phyloP scores from a whole-genome alignment of 164 flowering plant species.

The Dillenia turbinata region DNA sequence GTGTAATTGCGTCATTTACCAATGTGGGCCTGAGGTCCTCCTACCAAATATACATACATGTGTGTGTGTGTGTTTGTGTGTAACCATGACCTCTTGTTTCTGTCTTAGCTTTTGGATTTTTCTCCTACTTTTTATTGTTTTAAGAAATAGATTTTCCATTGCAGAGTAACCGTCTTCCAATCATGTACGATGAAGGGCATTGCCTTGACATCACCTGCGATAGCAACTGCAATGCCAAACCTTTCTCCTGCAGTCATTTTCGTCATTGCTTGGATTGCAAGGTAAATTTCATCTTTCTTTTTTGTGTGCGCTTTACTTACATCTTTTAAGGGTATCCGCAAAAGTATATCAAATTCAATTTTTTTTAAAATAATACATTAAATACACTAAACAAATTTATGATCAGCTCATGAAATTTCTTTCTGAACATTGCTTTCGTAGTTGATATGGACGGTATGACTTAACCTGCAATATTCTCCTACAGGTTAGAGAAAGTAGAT shows the following conservation, averaged over 20 bases:
- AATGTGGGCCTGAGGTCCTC: no score
- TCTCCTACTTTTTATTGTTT: background rate
- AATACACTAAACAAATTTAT: no score
- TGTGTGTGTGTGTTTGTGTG: no score
- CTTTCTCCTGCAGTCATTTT: slow-evolving; percentile 87
- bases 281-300: slow-evolving; percentile 26
- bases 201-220: slow-evolving; percentile 68
- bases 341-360: background rate
- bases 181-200: slow-evolving; percentile 53
- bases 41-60: no score
- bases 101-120: background rate
- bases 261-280: slow-evolving; percentile 62
- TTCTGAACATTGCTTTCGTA: no score
- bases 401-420: no score
- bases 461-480: no score
- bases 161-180: slow-evolving; percentile 69
- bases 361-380: background rate
- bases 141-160: slow-evolving; percentile 1
- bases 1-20: background rate
- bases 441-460: no score
- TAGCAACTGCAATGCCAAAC: slow-evolving; percentile 92
- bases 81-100: background rate
- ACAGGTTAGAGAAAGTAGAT: slow-evolving; percentile 60
- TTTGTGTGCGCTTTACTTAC: background rate
- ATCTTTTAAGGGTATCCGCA: background rate